Evolutionary conservation across 2,329 filamentous ascomycete genomes (phyloP).

Genomic region (Plectosphaerella cucumerina): DNA sequence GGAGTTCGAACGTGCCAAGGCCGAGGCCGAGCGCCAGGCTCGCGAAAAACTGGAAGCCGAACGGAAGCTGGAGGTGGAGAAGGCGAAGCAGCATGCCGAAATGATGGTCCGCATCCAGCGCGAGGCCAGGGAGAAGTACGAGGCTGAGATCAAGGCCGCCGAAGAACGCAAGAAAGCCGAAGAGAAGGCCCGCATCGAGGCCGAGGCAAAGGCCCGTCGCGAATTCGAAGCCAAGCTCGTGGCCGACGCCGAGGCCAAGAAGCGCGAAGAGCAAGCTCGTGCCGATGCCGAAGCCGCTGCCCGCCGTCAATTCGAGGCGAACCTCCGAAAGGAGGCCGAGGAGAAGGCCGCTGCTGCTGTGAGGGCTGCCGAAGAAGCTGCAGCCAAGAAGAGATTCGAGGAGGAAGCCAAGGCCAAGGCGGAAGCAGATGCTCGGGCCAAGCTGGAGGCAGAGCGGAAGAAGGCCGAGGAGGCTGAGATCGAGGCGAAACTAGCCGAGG

Average conservation of each 20-base stretch:
- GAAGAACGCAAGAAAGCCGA: constrained; percentile 37
- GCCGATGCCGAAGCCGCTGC: constrained; percentile 37
- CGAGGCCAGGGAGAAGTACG: constrained; percentile 31
- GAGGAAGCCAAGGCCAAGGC: constrained; percentile 36
- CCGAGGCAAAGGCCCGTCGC: constrained; percentile 30
- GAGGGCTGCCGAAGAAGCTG: constrained; percentile 18
- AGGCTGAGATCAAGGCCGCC: constrained; percentile 37
- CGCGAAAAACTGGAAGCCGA: constrained; percentile 40
- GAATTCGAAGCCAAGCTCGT: constrained; percentile 24
- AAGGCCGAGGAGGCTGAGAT: constrained; percentile 30
- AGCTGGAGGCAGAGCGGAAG: constrained; percentile 24
- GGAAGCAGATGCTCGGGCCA: constrained; percentile 28
- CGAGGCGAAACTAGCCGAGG: constrained; percentile 17
- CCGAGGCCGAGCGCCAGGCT: constrained; percentile 40
- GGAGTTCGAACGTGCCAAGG: constrained; percentile 42
- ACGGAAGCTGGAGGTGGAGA: constrained; percentile 41
- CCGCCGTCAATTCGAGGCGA: constrained; percentile 22
- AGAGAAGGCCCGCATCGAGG: constrained; percentile 33
- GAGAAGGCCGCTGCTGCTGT: constrained; percentile 29
- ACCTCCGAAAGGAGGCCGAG: constrained; percentile 21
- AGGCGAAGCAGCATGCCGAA: constrained; percentile 29
- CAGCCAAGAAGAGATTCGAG: constrained; percentile 24
- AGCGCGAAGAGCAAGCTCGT: constrained; percentile 31
- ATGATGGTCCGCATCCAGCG: constrained; percentile 23
- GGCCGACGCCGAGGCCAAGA: constrained; percentile 21